Conservation (phyloP, 2,329 filamentous ascomycete species). For the Cordyceps fumosorosea region DNA sequence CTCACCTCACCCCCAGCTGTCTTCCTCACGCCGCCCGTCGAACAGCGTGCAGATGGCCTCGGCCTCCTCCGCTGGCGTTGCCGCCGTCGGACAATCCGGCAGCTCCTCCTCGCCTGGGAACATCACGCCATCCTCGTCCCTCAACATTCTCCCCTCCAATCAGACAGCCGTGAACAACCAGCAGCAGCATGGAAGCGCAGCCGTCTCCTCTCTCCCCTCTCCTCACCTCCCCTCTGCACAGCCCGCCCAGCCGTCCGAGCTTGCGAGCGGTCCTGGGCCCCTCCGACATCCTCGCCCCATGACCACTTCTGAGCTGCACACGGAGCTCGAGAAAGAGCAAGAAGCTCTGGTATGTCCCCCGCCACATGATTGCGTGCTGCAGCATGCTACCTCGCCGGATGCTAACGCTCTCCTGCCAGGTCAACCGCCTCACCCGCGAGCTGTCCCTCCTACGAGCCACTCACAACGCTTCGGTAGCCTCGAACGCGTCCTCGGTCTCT, state of each 20-base stretch:
- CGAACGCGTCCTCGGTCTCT: constrained; percentile 58
- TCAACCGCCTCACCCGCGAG: constrained; percentile 89
- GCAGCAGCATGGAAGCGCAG: constrained; percentile 12
- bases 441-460: constrained; percentile 72
- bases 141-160: constrained; percentile 54
- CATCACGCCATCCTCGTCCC: constrained; percentile 33
- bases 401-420: constrained; percentile 40
- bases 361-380: neutral
- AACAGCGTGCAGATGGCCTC: constrained; percentile 34
- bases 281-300: constrained; percentile 80
- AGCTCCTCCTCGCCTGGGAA: constrained; percentile 2
- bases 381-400: neutral
- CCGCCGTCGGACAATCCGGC: constrained; percentile 18
- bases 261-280: constrained; percentile 59
- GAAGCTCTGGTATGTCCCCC: constrained; percentile 69
- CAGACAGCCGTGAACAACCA: constrained; percentile 40
- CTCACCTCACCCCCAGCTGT: constrained; percentile 38
- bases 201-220: constrained; percentile 26
- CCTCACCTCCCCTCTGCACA: constrained; percentile 22
- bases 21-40: constrained; percentile 37
- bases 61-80: constrained; percentile 22
- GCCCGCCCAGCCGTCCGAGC: constrained; percentile 22
- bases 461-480: constrained; percentile 60
- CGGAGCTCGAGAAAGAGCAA: constrained; percentile 89
- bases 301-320: constrained; percentile 82